Conservation (phyloP, 345 rosid genomes). For the Syzygium aqueum region DNA sequence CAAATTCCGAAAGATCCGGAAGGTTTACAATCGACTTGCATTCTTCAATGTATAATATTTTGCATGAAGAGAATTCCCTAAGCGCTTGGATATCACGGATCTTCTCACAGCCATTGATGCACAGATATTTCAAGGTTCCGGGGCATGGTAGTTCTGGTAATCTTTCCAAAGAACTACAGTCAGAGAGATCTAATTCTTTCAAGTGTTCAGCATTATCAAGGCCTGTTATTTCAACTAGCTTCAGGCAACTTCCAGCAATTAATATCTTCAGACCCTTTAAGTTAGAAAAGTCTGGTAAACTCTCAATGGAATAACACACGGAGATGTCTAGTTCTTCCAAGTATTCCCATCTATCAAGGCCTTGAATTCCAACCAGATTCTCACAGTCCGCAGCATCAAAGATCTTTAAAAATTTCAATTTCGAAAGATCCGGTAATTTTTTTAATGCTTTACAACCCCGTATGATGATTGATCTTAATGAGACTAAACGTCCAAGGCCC, state of each 20-base stretch:
- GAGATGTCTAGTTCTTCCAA: not conserved
- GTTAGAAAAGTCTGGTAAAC: not conserved
- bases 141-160: not conserved
- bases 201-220: not conserved
- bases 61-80: not conserved
- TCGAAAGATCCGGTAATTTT: not conserved
- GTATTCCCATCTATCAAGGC: not conserved
- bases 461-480: not conserved
- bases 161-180: not conserved
- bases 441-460: not conserved
- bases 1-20: not conserved
- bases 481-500: not conserved
- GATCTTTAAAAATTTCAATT: not conserved
- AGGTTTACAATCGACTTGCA: not conserved
- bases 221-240: not conserved
- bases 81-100: not conserved
- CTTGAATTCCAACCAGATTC: not conserved
- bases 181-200: not conserved
- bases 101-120: not conserved
- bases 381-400: not conserved
- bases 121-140: not conserved
- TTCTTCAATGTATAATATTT: not conserved
- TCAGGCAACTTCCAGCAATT: rapidly evolving
- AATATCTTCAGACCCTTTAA: not conserved
- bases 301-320: not conserved